These are phyloP conservation scores for Rhodomyrtus tomentosa DNA, from an alignment of 345 rosid genomes.

Conservation along the genomic window DNA sequence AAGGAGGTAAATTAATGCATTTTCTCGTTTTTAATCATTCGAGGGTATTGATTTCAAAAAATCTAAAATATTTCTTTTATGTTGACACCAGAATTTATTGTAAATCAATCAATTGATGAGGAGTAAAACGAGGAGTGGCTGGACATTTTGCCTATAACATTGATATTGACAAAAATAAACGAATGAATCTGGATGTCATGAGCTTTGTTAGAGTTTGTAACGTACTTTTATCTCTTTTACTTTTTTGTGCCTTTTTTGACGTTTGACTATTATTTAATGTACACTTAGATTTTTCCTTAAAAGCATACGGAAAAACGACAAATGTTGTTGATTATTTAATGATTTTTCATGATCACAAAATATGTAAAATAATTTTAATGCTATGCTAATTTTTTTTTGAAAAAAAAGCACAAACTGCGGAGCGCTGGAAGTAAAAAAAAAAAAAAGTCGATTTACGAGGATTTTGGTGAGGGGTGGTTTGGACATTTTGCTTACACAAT, in stretches of 20 bases:
- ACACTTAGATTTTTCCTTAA: not conserved
- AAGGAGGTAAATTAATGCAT: not conserved
- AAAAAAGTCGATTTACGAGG: not conserved
- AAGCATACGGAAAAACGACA: not conserved
- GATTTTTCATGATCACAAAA: not conserved
- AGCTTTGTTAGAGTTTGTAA: not conserved
- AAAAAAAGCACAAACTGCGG: too few relatives aligned
- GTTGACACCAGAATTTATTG: accelerated
- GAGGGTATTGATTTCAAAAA: not conserved
- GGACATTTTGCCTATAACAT: not conserved
- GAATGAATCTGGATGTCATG: too few relatives aligned
- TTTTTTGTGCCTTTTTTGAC: not conserved
- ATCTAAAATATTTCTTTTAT: not conserved
- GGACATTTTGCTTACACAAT: not conserved
- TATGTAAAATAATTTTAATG: too few relatives aligned
- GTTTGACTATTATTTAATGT: not conserved
- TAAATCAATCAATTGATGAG: not conserved
- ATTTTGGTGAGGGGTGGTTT: not conserved
- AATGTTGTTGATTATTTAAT: too few relatives aligned
- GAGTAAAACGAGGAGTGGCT: not conserved
- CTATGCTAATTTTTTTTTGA: too few relatives aligned
- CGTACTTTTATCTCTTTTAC: not conserved
- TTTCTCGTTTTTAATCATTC: not conserved
- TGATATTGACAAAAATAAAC: not conserved
- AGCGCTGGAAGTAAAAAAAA: too few relatives aligned